A percentile compares a stretch with the other conserved stretches of the same genome.
These are phyloP conservation scores for Penicillium tannophilum DNA, from an alignment of 495 filamentous ascomycete genomes.

Conservation along the genomic window DNA sequence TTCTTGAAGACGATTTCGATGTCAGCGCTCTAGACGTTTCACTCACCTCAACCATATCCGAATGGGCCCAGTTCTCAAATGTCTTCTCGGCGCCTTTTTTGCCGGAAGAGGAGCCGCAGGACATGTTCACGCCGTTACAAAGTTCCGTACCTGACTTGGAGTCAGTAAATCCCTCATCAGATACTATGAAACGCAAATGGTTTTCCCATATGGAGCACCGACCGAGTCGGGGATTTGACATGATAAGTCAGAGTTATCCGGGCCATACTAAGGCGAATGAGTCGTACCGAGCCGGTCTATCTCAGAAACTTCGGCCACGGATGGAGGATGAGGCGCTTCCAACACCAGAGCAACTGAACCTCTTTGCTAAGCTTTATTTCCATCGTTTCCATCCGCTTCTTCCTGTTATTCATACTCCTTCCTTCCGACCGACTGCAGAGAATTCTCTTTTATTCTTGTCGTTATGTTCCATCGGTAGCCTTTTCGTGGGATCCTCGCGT, in stretches of 20 bases:
- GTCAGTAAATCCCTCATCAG: constrained; percentile 1
- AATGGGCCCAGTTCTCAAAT: constrained; percentile 27
- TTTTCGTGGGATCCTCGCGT: constrained; percentile 32
- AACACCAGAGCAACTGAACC: constrained; percentile 28
- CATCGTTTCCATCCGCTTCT: constrained; percentile 32
- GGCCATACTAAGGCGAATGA: constrained; percentile 28
- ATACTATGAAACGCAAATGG: constrained; percentile 22
- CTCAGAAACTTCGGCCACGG: constrained; percentile 27
- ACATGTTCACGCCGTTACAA: constrained; percentile 8
- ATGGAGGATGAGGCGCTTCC: constrained; percentile 30
- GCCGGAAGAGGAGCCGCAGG: neutral
- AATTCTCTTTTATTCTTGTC: constrained; percentile 37
- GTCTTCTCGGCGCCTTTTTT: neutral
- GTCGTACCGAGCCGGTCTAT: constrained; percentile 27
- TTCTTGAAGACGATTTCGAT: constrained; percentile 29
- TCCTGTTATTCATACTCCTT: constrained; percentile 33
- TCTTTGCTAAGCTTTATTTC: constrained; percentile 35
- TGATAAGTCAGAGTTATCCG: neutral
- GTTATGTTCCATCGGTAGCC: constrained; percentile 38
- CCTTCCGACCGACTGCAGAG: constrained; percentile 30
- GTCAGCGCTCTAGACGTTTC: constrained; percentile 29
- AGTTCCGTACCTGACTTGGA: constrained; percentile 5
- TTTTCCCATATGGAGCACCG: constrained; percentile 19
- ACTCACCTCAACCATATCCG: constrained; percentile 27
- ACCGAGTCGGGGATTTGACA: constrained; percentile 4